A percentile compares a stretch with the other conserved stretches of the same genome.
These are phyloP conservation scores for Aristolochia fimbriata DNA, from an alignment of 164 flowering plant species.

Conservation along the genomic window DNA sequence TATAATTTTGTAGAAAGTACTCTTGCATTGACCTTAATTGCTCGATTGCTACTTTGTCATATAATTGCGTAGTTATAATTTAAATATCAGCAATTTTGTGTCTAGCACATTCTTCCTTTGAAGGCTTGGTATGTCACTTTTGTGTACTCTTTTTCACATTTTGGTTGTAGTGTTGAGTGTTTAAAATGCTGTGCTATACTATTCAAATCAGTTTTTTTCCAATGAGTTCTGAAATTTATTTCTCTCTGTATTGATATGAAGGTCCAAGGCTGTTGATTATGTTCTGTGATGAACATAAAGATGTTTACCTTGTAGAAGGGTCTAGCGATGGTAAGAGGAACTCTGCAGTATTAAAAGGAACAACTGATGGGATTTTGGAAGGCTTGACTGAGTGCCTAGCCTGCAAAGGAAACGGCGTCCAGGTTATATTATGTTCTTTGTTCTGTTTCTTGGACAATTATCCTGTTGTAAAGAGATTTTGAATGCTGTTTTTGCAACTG, in stretches of 20 bases:
- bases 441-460: not conserved
- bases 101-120: not conserved
- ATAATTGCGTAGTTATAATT: not conserved
- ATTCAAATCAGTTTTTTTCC: not conserved
- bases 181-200: not conserved
- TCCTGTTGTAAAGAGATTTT: not conserved
- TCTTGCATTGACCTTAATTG: not conserved
- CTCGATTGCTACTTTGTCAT: not conserved
- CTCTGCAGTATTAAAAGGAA: constrained; percentile 15
- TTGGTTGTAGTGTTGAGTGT: not conserved
- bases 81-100: not conserved
- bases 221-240: not conserved
- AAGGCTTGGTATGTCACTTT: not conserved
- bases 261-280: constrained; percentile 57
- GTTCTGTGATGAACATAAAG: constrained; percentile 38
- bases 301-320: constrained; percentile 10
- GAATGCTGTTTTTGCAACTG: not conserved
- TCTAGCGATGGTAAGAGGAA: constrained; percentile 12
- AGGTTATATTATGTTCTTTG: constrained; percentile 27
- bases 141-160: not conserved
- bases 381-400: constrained; percentile 73
- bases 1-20: not conserved
- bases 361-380: constrained; percentile 34
- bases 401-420: constrained; percentile 34
- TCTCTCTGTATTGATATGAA: constrained; percentile 19